Evolutionary conservation across 139 green algal genomes (phyloP), one percentile per base, ranked within the genome.

Genomic region (Chlorella vulgaris): DNA sequence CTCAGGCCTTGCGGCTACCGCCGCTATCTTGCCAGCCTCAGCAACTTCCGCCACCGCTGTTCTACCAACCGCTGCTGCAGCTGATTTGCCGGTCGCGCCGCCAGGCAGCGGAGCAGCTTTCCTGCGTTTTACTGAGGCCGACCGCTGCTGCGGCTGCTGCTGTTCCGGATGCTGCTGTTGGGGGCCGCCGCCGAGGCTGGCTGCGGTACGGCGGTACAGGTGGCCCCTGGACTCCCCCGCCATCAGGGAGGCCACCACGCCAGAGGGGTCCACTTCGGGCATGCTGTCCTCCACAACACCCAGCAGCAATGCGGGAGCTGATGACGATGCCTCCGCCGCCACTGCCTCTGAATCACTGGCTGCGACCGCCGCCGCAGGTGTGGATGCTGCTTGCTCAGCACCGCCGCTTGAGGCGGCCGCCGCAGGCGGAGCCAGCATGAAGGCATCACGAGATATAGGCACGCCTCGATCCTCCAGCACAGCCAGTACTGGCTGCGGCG

Each of bases 391-490:
- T 58, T 33, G 31, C n/a, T n/a, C n/a, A n/a, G n/a, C 15, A 43
- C 42, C 10, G 69, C 42, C 0, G 47, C 47, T 21, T 10, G 28
- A 40, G 42, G 36, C 66, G 15, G 66, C 66, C 19, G 38, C 36
- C 21, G 71, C 71, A 1, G 73, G 28, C 24, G 36, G 13, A 39
- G 73, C n/a, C n/a, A n/a, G n/a, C n/a, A n/a, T 53, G 50, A 80
- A 70, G 3, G 55, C 74, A 6, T 80, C 74, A 6, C 80, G 43
- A 21, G 80, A 81, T 47, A 85, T 68, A 15, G 43, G 67, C 55
- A 80, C 69, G 1, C 80, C 80, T 53, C 80, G 24, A 47, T 85
- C 80, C 36, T 85, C 80, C 40, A 85, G 10, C 7, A 85, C 80
- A 21, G 69, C 69, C 51, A 85, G 39, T 62, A 82, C 43, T 22